Evolutionary conservation across 2,329 filamentous ascomycete species (phyloP), one percentile per base, ranked within the genome.

Genomic region (Sporothrix pseudoabietina): DNA sequence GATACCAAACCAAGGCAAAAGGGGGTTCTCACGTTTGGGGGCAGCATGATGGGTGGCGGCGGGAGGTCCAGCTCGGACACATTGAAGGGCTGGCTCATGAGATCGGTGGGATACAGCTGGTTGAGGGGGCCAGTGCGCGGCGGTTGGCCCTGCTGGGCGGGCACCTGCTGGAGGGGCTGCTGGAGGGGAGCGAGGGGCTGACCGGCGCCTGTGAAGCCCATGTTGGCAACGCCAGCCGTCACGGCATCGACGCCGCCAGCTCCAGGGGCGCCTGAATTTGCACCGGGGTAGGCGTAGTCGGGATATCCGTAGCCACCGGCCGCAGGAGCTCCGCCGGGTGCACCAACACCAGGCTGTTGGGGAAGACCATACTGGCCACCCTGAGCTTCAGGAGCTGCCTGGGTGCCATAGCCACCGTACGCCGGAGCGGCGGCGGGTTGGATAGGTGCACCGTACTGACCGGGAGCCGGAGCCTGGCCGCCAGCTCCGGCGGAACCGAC

Each of bases 41-140:
- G 96, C 57, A 99, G 86, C 78, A 97, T 89, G 79, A 97, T 97
- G 19, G 94, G 91, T 74, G 96, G 96, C 47, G 96, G 96, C 63
- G 94, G 93, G 75, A 94, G 88, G 78, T 98, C 95, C 76, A 99
- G 85, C 84, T 98, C 96, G 69, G 92, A 90, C 77, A 97, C 94
- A 80, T 97, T 95, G 84, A 99, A 97, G 35, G 95, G 94, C 83
- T 97, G 93, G 78, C 92, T 93, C 79, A 97, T 87, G 75, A 99
- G 87, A 80, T 99, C 96, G 59, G 94, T 95, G 22, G 94, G 93
- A 81, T 96, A 95, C 74, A 98, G 89, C 83, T 95, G 93, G 83
- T 98, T 98, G 77, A 97, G 84, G 77, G 84, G 85, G 77, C 84
- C 86, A 77, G 79, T 83, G 78, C 82, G 81, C 32, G 81, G 79